Conservation (phyloP, 345 rosid species). For the Populus alba region DNA sequence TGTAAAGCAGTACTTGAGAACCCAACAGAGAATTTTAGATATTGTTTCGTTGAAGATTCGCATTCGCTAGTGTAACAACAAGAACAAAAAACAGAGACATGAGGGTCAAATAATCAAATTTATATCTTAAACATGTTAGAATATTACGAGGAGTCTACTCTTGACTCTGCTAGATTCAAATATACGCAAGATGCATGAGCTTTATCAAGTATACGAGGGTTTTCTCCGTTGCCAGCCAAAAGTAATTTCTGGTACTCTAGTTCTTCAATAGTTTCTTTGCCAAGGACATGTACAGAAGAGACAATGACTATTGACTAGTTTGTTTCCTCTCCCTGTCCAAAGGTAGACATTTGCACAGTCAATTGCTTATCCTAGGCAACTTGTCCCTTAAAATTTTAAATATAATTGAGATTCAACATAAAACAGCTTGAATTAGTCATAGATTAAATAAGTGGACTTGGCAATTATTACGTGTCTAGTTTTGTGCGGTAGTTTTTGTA, state of each 20-base stretch:
- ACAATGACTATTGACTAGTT: background rate
- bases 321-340: slow-evolving; percentile 1
- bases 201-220: background rate
- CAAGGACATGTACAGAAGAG: background rate
- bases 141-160: background rate
- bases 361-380: background rate
- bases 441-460: background rate
- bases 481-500: no score
- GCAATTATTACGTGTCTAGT: no score
- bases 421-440: background rate
- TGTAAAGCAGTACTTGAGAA: background rate
- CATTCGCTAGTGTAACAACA: background rate
- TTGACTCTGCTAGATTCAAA: slow-evolving; percentile 10
- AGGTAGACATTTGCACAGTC: background rate
- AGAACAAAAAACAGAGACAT: slow-evolving; percentile 6
- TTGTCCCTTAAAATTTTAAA: background rate
- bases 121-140: background rate
- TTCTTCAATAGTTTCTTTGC: background rate
- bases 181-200: background rate
- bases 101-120: background rate
- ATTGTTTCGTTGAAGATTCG: slow-evolving; percentile 17
- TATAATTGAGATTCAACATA: background rate
- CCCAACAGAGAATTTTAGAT: background rate
- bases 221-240: background rate
- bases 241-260: background rate